These are phyloP conservation scores for Atkinsonella texensis DNA, from an alignment of 2,329 filamentous ascomycete genomes.

Conservation along the genomic window DNA sequence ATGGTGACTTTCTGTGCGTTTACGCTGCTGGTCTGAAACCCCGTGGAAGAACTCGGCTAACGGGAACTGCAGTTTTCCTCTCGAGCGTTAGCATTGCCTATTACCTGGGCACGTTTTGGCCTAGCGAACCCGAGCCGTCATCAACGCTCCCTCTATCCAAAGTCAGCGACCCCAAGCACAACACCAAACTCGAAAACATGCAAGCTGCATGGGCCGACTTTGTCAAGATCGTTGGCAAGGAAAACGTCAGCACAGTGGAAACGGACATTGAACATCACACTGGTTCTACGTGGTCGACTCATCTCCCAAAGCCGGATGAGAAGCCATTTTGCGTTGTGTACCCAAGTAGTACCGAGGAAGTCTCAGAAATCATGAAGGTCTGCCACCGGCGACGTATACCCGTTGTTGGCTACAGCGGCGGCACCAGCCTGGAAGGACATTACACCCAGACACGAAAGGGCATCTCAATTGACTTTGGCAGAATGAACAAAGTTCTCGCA, in stretches of 20 bases:
- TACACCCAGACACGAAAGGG: constrained; percentile 74
- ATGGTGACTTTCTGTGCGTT: constrained; percentile 41
- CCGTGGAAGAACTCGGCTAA: constrained; percentile 3
- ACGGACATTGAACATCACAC: constrained; percentile 44
- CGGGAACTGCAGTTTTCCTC: constrained; percentile 33
- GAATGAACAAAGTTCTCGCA: constrained; percentile 70
- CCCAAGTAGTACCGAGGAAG: constrained; percentile 67
- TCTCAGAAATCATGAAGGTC: constrained; percentile 77
- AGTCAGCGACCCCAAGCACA: constrained; percentile 40
- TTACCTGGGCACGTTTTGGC: constrained; percentile 45
- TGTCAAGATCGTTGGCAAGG: constrained; percentile 48
- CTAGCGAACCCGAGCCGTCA: constrained; percentile 34
- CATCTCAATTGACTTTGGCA: constrained; percentile 73
- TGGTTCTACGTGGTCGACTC: constrained; percentile 51
- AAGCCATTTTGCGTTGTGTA: constrained; percentile 61
- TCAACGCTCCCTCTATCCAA: constrained; percentile 49
- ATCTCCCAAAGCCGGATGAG: constrained; percentile 35
- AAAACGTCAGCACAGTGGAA: constrained; percentile 49
- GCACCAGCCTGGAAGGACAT: constrained; percentile 82
- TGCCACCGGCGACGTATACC: constrained; percentile 73
- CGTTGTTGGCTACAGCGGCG: constrained; percentile 77
- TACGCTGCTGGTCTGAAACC: background rate
- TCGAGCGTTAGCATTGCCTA: constrained; percentile 41
- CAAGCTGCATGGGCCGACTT: constrained; percentile 62
- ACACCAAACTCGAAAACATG: constrained; percentile 49